A percentile compares a stretch with the other conserved stretches of the same genome.
These are phyloP conservation scores for Arctium minus DNA, from an alignment of 129 eudicot species.

Conservation along the genomic window DNA sequence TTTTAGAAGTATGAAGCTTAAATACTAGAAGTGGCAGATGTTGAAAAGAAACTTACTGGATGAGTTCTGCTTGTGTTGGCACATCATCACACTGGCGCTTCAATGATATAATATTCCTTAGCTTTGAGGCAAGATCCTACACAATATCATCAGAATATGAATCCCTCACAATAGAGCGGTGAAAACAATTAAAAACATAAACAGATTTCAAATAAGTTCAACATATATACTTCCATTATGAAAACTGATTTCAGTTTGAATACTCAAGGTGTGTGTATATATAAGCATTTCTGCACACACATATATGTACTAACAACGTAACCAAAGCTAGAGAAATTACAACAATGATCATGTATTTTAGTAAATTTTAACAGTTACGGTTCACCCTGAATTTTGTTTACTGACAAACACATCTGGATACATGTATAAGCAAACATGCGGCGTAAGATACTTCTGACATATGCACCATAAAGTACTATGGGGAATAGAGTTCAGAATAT, in stretches of 20 bases:
- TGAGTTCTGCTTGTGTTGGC: conserved; percentile 68
- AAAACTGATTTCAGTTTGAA: not conserved
- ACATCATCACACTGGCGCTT: conserved; percentile 65
- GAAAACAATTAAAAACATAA: not conserved
- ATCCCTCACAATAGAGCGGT: not conserved
- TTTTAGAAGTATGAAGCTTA: not conserved
- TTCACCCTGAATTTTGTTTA: not conserved
- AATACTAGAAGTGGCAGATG: not conserved
- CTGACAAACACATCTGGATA: not conserved
- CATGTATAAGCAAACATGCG: no score
- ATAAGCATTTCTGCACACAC: not conserved
- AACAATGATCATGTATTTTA: not conserved
- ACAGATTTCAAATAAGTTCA: not conserved
- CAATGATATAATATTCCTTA: conserved; percentile 47
- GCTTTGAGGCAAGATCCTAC: conserved; percentile 55
- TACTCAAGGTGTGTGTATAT: not conserved
- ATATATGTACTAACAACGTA: not conserved
- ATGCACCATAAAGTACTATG: no score
- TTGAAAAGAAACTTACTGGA: conserved; percentile 48
- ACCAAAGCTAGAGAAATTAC: not conserved
- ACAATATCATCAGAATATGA: conserved; percentile 8
- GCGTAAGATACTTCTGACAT: not conserved
- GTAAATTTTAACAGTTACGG: not conserved
- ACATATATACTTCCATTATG: not conserved
- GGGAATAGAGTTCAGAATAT: not conserved